These are phyloP conservation scores for Chytriomyces sp. DNA, from an alignment of 192 early-diverging fungal genomes.

Conservation along the genomic window DNA sequence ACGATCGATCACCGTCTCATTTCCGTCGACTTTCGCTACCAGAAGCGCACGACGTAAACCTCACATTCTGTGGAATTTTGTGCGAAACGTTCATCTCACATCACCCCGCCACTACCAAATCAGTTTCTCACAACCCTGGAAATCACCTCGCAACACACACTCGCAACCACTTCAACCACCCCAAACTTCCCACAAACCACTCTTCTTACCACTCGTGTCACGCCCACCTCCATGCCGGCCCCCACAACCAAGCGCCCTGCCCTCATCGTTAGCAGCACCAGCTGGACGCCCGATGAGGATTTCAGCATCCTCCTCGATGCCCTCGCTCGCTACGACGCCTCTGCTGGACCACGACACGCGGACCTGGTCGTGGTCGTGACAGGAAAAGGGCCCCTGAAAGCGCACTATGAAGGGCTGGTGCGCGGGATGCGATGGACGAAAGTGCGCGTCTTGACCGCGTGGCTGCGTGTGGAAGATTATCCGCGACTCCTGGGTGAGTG, in stretches of 20 bases:
- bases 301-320: constrained; percentile 79
- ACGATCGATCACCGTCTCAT: constrained; percentile 80
- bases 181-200: background rate
- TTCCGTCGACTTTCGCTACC: constrained; percentile 65
- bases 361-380: constrained; percentile 75
- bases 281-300: constrained; percentile 97
- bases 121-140: background rate
- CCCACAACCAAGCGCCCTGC: constrained; percentile 60
- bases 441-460: constrained; percentile 75
- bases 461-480: constrained; percentile 83
- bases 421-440: constrained; percentile 48
- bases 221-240: constrained; percentile 1
- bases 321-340: constrained; percentile 40
- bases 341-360: constrained; percentile 23
- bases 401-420: constrained; percentile 69
- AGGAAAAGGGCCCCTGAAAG: constrained; percentile 85
- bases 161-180: background rate
- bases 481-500: constrained; percentile 70
- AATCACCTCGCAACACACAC: background rate
- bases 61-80: background rate
- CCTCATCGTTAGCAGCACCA: constrained; percentile 85
- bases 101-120: too few relatives aligned
- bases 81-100: background rate
- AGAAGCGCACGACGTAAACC: constrained; percentile 69
- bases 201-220: background rate